Evolutionary conservation across 2,329 filamentous ascomycete genomes (phyloP), one percentile per base, ranked within the genome.

Genomic region (Chrysoporthe deuterocubensis): DNA sequence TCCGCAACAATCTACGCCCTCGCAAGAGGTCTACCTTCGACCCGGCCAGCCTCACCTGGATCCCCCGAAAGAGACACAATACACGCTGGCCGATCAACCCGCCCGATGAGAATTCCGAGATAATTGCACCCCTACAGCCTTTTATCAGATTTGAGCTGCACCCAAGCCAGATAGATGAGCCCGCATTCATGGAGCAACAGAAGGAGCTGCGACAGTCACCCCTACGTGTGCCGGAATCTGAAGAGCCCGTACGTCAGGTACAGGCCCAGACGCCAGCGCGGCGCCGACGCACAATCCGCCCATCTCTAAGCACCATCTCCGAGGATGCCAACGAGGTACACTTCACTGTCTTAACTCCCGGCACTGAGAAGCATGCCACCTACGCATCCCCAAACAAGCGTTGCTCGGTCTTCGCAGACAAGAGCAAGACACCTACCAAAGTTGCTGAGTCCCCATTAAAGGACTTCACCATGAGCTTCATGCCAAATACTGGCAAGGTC

Each of bases 31-130:
- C 58, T 14, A 32, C 48, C 11, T 69, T 43, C 40, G 62, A 67
- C 5, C 57, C 68, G 11, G 21, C 37, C 8, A n/a, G 50, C 11
- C 64, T 76, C 26, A 70, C 34, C 18, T 74, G 71, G 66, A 71
- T 77, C 1, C 75, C 77, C 1, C 71, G 75, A 34, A 79, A 78
- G 67, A 71, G 77, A 43, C 74, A 77, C 71, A 76, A 75, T 69
- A 71, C 72, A n/a, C 74, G 77, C 37, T 75, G 74, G 71, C 75
- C 76, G 2, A 70, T 78, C 32, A 68, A 72, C 42, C 72, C 72
- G 26, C 67, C 65, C 6, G 54, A 63, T n/a, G 67, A 65, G 67
- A 57, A 66, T 2, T 21, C 66, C 1, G 57, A 50, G 26, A 72
- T 71, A 67, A 65, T 73, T 16, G 73, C 71, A 2, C 71, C 71